Evolutionary conservation across 176 grass and related monocot genomes (phyloP).

Genomic region (Ensete ventricosum): DNA sequence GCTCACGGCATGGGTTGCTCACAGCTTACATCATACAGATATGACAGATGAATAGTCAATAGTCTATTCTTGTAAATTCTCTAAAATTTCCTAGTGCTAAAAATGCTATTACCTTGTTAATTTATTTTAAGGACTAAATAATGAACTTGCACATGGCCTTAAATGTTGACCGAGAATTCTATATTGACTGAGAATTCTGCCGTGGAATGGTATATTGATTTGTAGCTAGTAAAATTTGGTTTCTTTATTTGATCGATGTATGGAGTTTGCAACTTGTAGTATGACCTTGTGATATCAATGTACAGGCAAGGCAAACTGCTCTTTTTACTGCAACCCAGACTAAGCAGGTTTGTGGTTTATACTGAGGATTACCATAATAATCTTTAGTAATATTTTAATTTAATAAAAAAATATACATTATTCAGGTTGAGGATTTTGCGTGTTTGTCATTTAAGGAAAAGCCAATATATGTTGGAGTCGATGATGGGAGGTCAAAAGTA

Average conservation of each 20-base stretch:
- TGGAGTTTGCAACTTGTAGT: conserved; percentile 14
- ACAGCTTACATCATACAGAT: too few relatives aligned
- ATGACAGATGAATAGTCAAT: too few relatives aligned
- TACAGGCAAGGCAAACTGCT: conserved; percentile 90
- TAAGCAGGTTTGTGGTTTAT: conserved; percentile 47
- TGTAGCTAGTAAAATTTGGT: too few relatives aligned
- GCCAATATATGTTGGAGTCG: conserved; percentile 79
- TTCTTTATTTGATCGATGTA: not conserved
- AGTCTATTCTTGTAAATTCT: too few relatives aligned
- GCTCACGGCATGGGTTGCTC: too few relatives aligned
- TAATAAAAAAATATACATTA: not conserved
- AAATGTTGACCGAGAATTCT: too few relatives aligned
- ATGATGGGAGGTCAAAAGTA: conserved; percentile 76
- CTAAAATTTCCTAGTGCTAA: too few relatives aligned
- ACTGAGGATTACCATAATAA: not conserved
- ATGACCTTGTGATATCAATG: conserved; percentile 4
- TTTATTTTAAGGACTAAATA: too few relatives aligned
- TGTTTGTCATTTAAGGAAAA: conserved; percentile 86
- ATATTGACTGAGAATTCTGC: too few relatives aligned
- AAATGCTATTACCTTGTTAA: too few relatives aligned
- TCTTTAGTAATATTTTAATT: conserved; percentile 8
- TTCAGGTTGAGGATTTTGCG: conserved; percentile 85
- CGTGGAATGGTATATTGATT: too few relatives aligned
- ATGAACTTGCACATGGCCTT: too few relatives aligned
- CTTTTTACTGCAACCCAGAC: conserved; percentile 97